phyloP scores from a whole-genome alignment of 176 grass and related monocot genomes.

The Ensete glaucum region DNA sequence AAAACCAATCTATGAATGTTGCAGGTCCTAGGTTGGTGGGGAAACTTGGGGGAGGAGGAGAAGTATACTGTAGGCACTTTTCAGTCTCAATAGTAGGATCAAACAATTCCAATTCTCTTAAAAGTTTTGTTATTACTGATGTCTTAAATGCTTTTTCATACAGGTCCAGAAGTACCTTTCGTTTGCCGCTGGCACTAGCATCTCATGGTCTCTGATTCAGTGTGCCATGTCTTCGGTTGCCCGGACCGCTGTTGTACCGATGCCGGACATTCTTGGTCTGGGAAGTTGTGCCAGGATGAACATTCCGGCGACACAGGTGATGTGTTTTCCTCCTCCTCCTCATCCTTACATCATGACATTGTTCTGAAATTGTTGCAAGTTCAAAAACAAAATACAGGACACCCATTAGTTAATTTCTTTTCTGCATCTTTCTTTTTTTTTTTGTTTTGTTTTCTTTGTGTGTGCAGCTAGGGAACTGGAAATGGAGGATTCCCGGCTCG shows the following conservation, averaged over 20 bases:
- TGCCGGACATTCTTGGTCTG: conserved; percentile 80
- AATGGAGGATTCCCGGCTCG: conserved; percentile 69
- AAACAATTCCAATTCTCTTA: not conserved
- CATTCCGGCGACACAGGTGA: conserved; percentile 76
- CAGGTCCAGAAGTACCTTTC: conserved; percentile 67
- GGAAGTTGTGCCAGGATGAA: conserved; percentile 80
- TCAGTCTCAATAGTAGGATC: not conserved
- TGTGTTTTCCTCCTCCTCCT: not conserved
- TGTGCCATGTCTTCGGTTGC: conserved; percentile 65
- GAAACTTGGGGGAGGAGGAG: conserved; percentile 50
- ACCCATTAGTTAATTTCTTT: too few relatives aligned
- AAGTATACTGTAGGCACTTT: conserved; percentile 46
- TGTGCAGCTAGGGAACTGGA: conserved; percentile 75
- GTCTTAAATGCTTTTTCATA: conserved; percentile 14
- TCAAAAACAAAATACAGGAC: too few relatives aligned
- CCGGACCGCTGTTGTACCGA: conserved; percentile 53
- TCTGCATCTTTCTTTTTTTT: conserved; percentile 8
- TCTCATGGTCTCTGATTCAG: conserved; percentile 59
- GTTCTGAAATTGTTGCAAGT: too few relatives aligned
- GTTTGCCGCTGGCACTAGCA: conserved; percentile 25
- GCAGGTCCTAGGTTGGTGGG: conserved; percentile 83
- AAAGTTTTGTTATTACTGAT: not conserved
- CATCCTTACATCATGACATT: too few relatives aligned
- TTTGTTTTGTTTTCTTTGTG: not conserved
- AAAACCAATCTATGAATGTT: not conserved